Evolutionary conservation across 192 early-diverging fungal genomes (phyloP).

Genomic region (Coemansia sp.): DNA sequence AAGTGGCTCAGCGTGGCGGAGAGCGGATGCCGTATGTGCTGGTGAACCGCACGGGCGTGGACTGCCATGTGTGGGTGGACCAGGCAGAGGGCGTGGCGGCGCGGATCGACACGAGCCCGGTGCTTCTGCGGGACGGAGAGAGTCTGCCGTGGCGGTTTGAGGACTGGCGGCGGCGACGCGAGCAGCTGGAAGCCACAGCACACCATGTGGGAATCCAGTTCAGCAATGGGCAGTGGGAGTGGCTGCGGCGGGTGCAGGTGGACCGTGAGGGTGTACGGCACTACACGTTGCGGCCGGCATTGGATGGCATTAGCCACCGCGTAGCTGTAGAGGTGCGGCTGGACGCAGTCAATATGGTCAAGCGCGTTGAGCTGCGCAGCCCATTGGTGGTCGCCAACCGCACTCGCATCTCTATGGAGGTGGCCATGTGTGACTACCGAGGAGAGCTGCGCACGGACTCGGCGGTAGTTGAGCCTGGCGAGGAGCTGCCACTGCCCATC

Average conservation of each 20-base stretch:
- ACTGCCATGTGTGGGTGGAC: constrained; percentile 86
- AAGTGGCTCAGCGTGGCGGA: constrained; percentile 17
- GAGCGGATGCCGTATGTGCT: constrained; percentile 78
- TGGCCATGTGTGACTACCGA: constrained; percentile 70
- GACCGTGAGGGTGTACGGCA: constrained; percentile 83
- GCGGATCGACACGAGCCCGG: constrained; percentile 63
- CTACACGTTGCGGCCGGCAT: constrained; percentile 77
- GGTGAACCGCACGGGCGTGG: constrained; percentile 87
- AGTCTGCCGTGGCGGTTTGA: constrained; percentile 94
- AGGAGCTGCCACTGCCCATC: constrained; percentile 84
- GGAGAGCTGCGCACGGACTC: constrained; percentile 55
- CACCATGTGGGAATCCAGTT: constrained; percentile 86
- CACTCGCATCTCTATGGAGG: constrained; percentile 74
- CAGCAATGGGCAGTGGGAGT: constrained; percentile 84
- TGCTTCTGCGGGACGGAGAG: constrained; percentile 65
- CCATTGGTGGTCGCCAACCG: constrained; percentile 78
- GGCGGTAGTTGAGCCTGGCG: constrained; percentile 63
- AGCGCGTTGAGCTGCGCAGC: constrained; percentile 89
- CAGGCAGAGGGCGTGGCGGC: constrained; percentile 37
- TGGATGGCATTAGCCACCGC: constrained; percentile 75
- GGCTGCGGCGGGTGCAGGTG: constrained; percentile 81
- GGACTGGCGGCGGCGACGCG: constrained; percentile 90
- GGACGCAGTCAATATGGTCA: constrained; percentile 72
- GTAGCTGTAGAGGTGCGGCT: constrained; percentile 86
- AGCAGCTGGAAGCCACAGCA: constrained; percentile 63